Conservation (phyloP, 257 asterid genomes). For the Ilex aquifolium region DNA sequence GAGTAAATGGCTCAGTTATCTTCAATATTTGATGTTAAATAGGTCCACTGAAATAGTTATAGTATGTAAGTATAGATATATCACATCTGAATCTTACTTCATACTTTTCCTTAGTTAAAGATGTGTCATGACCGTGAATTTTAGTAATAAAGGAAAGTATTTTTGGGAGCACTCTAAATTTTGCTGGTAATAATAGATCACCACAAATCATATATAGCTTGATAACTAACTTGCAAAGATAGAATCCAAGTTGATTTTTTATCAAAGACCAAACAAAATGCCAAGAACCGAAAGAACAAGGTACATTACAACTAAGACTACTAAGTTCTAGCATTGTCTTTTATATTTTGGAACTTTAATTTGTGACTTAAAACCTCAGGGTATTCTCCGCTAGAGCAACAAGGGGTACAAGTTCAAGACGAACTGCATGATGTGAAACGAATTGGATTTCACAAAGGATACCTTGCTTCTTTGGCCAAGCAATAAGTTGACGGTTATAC, state of each 20-base stretch:
- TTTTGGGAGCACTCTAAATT: too few relatives aligned
- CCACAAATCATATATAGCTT: too few relatives aligned
- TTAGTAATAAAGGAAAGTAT: neutral
- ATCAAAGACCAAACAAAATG: too few relatives aligned
- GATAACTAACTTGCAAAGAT: too few relatives aligned
- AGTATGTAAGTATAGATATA: neutral
- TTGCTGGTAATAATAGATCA: too few relatives aligned
- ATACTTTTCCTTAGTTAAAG: neutral
- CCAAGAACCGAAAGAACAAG: too few relatives aligned
- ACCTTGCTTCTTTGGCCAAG: conserved; percentile 8
- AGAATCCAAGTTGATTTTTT: neutral
- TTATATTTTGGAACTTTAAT: conserved; percentile 1
- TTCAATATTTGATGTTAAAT: neutral
- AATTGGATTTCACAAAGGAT: conserved; percentile 40
- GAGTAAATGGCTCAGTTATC: neutral
- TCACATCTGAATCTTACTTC: too few relatives aligned
- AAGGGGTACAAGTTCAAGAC: conserved; percentile 10
- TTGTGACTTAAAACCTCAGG: conserved; percentile 33
- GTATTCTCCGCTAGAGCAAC: conserved; percentile 38
- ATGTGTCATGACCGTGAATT: neutral
- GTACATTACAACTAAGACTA: too few relatives aligned
- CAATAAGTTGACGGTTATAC: neutral
- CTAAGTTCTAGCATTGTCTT: neutral
- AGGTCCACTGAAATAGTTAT: neutral
- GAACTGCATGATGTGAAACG: conserved; percentile 42